Evolutionary conservation across 2,329 filamentous ascomycete genomes (phyloP), one percentile per base, ranked within the genome.

Genomic region (Rutstroemia sydowiana): DNA sequence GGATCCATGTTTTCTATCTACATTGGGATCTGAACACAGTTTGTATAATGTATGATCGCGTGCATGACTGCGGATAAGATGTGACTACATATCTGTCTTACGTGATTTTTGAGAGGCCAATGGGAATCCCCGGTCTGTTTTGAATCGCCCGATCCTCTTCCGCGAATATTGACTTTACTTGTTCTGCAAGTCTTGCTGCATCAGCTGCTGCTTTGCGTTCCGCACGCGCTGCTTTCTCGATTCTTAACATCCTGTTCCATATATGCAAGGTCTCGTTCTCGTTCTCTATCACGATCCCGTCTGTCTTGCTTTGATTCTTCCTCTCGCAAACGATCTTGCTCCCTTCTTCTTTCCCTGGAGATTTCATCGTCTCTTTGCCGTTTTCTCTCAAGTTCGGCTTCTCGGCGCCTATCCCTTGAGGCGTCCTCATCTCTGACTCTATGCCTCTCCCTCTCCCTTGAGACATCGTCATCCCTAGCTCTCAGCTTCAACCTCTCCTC

Each of bases 81-180:
- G 36, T 44, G 37, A 44, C 39, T 44, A 26, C 14, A 49, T 36
- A 26, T 26, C 23, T 36, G 39, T 44, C 39, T 49, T 49, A 44
- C 32, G 23, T 26, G 8, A 8, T 26, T 26, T 26, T 8, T 26
- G 23, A 26, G 23, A 4, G 23, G 23, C n/a, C 32, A 3, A 61
- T 40, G 16, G 63, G 62, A 13, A 65, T 56, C 2, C 53, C 57
- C 20, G 64, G 62, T 20, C 64, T 48, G 6, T 57, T 55, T 26
- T 55, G 49, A 32, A 66, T 66, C 9, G 61, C 64, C 11, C 61
- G 61, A 43, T 66, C 59, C 10, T 64, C 61, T n/a, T 37, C 53
- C 13, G 52, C 44, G 26, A 65, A 47, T n/a, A n/a, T n/a, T n/a
- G 26, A 18, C 14, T 20, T 49, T 3, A 62, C 9, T 51, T 51